Base-by-base conservation (phyloP, 2,329 filamentous ascomycete genomes). In the Claviceps sp. region DNA sequence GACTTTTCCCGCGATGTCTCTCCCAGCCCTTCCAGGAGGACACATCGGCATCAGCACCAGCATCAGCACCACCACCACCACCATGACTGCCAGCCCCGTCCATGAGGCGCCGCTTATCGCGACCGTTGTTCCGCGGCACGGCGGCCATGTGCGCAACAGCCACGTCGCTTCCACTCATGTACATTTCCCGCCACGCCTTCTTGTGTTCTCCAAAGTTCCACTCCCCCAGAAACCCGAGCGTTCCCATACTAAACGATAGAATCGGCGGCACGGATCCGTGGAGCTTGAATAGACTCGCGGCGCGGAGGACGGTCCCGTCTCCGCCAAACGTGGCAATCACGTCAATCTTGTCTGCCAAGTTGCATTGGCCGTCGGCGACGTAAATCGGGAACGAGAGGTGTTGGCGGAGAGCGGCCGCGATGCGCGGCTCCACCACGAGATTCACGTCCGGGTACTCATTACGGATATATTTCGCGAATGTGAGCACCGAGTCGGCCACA, bases 201-300 rank as follows among this genome's bases (percentile, higher is more conserved):
- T 95, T 95, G 70, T 94, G 88, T 61, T 97, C 90, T 6, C 76
- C 75, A 64, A 97, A 97, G 61, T 93, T 94, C 90, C 91, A 98
- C 68, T 97, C 91, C 16, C 91, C 90, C 7, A 98, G 71, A 59
- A 98, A 98, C 0, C 93, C 93, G 1, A 98, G 72, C 0, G 91
- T 94, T 5, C 93, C 93, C 88, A 98, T 96, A 64, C 89, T 95
- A 64, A 98, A 98, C 1, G 88, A 89, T 7, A 98, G 73, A 37
- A 98, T 86, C 0, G 93, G 93, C 0, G 93, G 93, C 0, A 98
- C 91, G 44, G 82, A 81, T 2, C 78, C 75, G 45, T 86, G 82
- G 40, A 87, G 84, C 54, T 88, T 88, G 70, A 67, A 97, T 5
- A 96, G 54, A 52, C 67, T 69, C 6, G 67, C 67, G 1, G 67